These are phyloP conservation scores for Teunomyces stri DNA, from an alignment of 805 yeast species.

Conservation along the genomic window DNA sequence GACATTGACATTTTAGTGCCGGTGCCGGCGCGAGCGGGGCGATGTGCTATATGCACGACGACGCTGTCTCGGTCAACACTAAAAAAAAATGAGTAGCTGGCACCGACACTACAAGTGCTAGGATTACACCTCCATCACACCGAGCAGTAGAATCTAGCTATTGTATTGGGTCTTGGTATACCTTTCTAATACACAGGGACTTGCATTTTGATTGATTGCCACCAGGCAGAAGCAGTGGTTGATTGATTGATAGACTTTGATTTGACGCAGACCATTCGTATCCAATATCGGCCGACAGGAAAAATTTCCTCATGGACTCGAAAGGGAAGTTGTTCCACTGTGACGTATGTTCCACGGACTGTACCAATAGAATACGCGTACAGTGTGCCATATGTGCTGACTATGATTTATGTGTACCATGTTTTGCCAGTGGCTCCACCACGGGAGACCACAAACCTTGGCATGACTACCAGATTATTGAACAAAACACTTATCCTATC, in stretches of 20 bases:
- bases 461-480: conserved; percentile 89
- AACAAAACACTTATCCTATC: conserved; percentile 93
- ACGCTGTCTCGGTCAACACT: not conserved
- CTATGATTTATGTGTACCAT: conserved; percentile 96
- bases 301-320: conserved; percentile 28
- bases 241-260: not conserved
- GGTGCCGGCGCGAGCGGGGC: not conserved
- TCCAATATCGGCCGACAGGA: conserved; percentile 1
- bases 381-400: conserved; percentile 91
- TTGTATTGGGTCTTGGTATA: not conserved
- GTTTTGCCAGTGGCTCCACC: conserved; percentile 81
- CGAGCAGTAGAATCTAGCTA: not conserved
- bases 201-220: conserved; percentile 2
- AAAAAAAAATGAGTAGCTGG: not conserved
- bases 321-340: conserved; percentile 65
- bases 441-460: conserved; percentile 89
- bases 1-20: no score
- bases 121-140: not conserved
- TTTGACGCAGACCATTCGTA: not conserved
- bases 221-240: not conserved
- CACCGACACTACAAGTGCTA: not conserved
- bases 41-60: not conserved
- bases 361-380: conserved; percentile 87
- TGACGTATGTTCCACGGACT: conserved; percentile 94
- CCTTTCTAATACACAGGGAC: not conserved